Base-by-base conservation (phyloP, 352 stramenopile genomes). In the Phytophthora tentaculata region DNA sequence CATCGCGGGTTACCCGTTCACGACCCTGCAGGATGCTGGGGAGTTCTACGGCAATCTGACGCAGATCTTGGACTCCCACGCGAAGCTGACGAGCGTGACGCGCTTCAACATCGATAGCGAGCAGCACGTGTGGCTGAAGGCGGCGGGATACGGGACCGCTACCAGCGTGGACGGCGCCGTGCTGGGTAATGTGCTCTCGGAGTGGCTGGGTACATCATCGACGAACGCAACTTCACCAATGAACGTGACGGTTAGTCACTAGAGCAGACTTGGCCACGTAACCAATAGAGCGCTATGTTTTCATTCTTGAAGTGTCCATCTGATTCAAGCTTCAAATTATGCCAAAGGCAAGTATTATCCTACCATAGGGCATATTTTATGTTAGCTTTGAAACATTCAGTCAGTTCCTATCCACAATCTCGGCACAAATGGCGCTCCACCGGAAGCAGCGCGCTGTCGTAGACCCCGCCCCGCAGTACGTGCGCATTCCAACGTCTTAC, bases 1-100 rank as follows among this genome's bases (percentile, higher is more conserved):
- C 9, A 73, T 88, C n/a, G 48, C 74, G 9, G 61, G 64, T 1
- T 88, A 75, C 47, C 77, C 76, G 26, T 88, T 88, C 67, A 57
- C 59, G 9, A 69, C 72, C 10, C 44, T 77, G 39, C 63, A 85
- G 35, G 72, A 67, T 22, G 53, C 50, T 14, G 61, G 63, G 1
- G 55, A 80, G 50, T 86, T 86, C 51, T 86, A 73, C 65, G 57
- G 44, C 44, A 74, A 73, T 24, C 32, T 81, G 35, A 75, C 58
- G 53, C 41, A 66, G 49, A 83, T 88, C 10, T 19, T 88, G 10
- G 74, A 84, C 39, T 66, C 75, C 49, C 83, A 90, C 63, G 26
- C 61, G 9, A 16, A 62, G 24, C 17, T 70, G 17, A 58, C 54
- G 35, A 58, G 43, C 28, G 53, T 74, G 39, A 66, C 66, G n/a